A percentile compares a stretch with the other conserved stretches of the same genome.
These are phyloP conservation scores for Allantophomopsis cytisporea DNA, from an alignment of 2,329 filamentous ascomycete species.

Conservation along the genomic window DNA sequence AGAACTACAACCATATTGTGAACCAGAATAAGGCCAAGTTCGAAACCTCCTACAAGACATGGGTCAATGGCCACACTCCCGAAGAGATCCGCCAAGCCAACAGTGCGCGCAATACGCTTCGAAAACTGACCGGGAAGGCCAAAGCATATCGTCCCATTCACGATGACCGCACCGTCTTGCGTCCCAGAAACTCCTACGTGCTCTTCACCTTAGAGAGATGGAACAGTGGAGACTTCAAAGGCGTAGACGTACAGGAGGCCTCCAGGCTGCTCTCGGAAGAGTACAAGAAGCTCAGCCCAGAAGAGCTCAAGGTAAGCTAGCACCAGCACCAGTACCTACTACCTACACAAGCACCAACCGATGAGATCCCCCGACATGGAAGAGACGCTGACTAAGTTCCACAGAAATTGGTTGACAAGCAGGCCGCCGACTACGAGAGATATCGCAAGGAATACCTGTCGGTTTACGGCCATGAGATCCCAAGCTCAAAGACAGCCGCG, in stretches of 20 bases:
- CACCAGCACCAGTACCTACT: no score
- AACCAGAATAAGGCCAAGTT: conserved; percentile 29
- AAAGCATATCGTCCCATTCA: conserved; percentile 20
- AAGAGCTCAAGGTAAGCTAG: conserved; percentile 29
- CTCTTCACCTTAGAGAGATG: conserved; percentile 30
- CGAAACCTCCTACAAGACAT: conserved; percentile 30
- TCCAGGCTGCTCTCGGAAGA: conserved; percentile 26
- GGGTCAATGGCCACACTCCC: conserved; percentile 39
- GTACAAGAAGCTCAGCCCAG: conserved; percentile 29
- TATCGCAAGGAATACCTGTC: no score
- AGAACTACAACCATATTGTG: conserved; percentile 39
- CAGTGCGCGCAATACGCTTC: conserved; percentile 28
- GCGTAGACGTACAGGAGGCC: conserved; percentile 25
- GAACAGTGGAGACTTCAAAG: conserved; percentile 32
- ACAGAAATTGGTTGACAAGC: no score
- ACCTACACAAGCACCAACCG: no score
- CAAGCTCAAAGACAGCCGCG: no score
- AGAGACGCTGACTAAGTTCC: no score
- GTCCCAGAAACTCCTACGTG: conserved; percentile 21
- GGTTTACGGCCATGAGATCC: no score
- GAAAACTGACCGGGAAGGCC: conserved; percentile 1
- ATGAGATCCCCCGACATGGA: no score
- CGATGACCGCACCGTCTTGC: conserved; percentile 40
- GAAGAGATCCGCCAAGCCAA: conserved; percentile 46
- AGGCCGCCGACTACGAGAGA: no score